Base-by-base conservation (phyloP, 2,329 filamentous ascomycete species). In the Trichophyton schoenleinii region DNA sequence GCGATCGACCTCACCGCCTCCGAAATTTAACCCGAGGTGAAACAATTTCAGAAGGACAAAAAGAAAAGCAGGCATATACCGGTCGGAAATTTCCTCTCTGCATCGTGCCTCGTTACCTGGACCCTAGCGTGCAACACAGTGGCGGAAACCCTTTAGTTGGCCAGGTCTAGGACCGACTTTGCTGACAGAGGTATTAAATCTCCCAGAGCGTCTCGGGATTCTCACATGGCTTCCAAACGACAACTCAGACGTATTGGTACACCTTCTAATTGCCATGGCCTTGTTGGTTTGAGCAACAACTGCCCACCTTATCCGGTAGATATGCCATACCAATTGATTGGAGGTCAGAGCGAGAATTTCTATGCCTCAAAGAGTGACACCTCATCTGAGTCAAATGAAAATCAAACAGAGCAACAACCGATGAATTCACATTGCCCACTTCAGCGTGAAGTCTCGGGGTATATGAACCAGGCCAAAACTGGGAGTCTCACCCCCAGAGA, bases 1-100 rank as follows among this genome's bases (percentile, higher is more conserved):
- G 49, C 49, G 49, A 55, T 55, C 28, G 28, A 55, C 28, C 49
- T 55, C 49, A 55, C 49, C 49, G 49, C 49, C 34, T 36, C 25
- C 36, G 25, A 13, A 6, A 55, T 11, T 55, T 13, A 15, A 55
- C 49, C 49, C 49, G 49, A 55, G 28, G 49, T 55, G 49, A 55
- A 55, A 55, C 49, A 55, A 55, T 55, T 36, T 55, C 28, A 55
- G n/a, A 55, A 55, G 28, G 49, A 55, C 49, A 55, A 55, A 55
- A 55, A 36, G 46, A 49, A 55, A 55, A 55, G 31, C 28, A 31
- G 49, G 49, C 28, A 55, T 20, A 55, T 55, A 55, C 49, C 49
- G 28, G 49, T 36, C 49, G 49, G 49, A 36, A 55, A 55, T 34
- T 36, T 55, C 49, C 49, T 36, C 6, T 34, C 49, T 36, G 49